Base-by-base conservation (phyloP, 768 basidiomycete species). In the Rickenella mellea region DNA sequence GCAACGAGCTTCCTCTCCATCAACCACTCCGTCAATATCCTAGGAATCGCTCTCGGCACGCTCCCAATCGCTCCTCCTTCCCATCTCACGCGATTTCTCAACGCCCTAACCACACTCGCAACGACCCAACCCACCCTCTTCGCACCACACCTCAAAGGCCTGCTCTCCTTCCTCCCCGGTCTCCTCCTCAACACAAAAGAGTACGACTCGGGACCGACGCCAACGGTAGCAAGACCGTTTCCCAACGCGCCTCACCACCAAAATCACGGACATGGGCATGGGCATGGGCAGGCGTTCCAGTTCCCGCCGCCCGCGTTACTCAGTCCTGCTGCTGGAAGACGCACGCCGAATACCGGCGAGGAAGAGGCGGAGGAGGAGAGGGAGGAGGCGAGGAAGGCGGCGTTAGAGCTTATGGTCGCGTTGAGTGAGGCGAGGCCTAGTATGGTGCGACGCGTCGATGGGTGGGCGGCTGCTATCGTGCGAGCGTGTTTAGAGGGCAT, bases 351-450 rank as follows among this genome's bases (percentile, higher is more conserved):
- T 1, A 61, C 61, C 1, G 8, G 26, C 3, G 55, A 63, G 2
- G 53, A 56, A 4, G 66, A 69, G 14, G 73, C 71, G 20, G 70
- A 73, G 14, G 83, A 90, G 38, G 80, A 83, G 44, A 71, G 75
- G 41, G 73, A 79, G 29, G 79, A 80, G 15, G 68, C 87, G 24
- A 68, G 87, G 8, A 74, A 79, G 40, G 75, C 78, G 1, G 83
- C 86, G 7, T 62, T 91, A 8, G 90, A 93, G 59, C 76, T 93
- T 40, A 81, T 93, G 76, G 68, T 92, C 41, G 77, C 74, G 10
- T 59, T 94, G n/a, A 77, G 73, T 22, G 89, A 93, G 59, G 74
- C 84, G 2, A 68, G 71, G 27, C 79, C 86, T 0, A 61, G 63
- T 4, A 81, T 88, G 75, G 83, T 82, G 6, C 68, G 71, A 49